Conservation (phyloP, 73 alveolate genomes). For the Paramecium octaurelia region DNA sequence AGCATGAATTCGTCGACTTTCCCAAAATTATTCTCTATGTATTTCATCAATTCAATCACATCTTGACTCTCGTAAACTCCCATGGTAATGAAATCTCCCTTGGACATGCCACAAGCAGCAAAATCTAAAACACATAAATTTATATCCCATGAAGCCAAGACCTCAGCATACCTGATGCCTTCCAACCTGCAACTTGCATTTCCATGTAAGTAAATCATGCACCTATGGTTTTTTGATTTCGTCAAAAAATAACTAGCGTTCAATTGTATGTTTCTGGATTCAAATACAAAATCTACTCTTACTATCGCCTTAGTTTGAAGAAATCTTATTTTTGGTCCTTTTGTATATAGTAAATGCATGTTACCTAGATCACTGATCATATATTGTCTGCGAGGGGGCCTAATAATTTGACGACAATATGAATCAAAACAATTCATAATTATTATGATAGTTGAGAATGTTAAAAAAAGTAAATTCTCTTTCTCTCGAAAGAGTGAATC, state of each 20-base stretch:
- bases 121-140: conserved; percentile 86
- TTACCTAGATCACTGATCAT: conserved; percentile 67
- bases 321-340: conserved; percentile 52
- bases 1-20: conserved; percentile 84
- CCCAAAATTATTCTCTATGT: conserved; percentile 70
- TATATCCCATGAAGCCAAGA: conserved; percentile 74
- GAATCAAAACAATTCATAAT: conserved; percentile 57
- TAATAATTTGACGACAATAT: conserved; percentile 76
- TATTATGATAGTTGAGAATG: neutral
- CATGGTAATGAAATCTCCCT: conserved; percentile 91
- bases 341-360: neutral
- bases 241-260: conserved; percentile 70
- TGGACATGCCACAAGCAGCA: conserved; percentile 93
- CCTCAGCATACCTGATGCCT: conserved; percentile 73
- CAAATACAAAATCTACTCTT: conserved; percentile 64
- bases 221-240: conserved; percentile 73
- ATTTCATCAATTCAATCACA: conserved; percentile 76
- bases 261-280: conserved; percentile 67
- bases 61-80: conserved; percentile 94
- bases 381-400: conserved; percentile 84
- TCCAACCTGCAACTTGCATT: conserved; percentile 90
- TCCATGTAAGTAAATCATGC: conserved; percentile 93
- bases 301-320: conserved; percentile 57
- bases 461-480: neutral
- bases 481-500: conserved; percentile 15